phyloP scores from a whole-genome alignment of 2,329 filamentous ascomycete species.

The Claviceps africana region DNA sequence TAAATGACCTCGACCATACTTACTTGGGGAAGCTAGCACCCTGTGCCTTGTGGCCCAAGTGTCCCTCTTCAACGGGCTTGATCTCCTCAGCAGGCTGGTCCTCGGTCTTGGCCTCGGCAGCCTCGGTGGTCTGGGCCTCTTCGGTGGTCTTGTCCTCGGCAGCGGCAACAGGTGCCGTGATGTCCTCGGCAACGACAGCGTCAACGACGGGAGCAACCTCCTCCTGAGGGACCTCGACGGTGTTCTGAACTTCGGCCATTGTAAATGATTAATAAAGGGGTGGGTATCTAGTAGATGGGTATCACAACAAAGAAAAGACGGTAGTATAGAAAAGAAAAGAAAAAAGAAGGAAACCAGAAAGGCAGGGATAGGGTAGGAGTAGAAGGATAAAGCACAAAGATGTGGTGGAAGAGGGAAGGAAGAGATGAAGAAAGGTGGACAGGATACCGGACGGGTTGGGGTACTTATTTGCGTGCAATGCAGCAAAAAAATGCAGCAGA shows the following conservation, averaged over 20 bases:
- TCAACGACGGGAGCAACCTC: constrained; percentile 29
- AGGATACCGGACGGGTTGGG: constrained; percentile 19
- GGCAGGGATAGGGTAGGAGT: constrained; percentile 5
- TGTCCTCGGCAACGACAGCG: constrained; percentile 16
- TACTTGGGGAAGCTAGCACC: constrained; percentile 77
- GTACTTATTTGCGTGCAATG: constrained; percentile 27
- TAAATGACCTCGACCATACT: constrained; percentile 21
- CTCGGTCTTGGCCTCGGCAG: constrained; percentile 25
- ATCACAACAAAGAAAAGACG: constrained; percentile 34
- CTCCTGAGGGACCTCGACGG: constrained; percentile 34
- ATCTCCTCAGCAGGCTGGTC: constrained; percentile 33
- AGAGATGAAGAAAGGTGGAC: constrained; percentile 8
- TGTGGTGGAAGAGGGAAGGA: constrained; percentile 18
- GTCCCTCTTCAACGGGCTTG: constrained; percentile 67
- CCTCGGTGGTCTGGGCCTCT: constrained; percentile 21
- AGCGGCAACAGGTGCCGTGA: constrained; percentile 20
- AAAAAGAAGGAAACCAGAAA: constrained; percentile 16
- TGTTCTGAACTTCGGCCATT: constrained; percentile 66
- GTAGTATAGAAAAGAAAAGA: constrained; percentile 25
- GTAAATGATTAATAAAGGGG: constrained; percentile 24
- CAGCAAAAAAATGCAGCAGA: constrained; percentile 8
- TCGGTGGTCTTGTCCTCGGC: constrained; percentile 27
- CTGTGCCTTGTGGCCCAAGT: constrained; percentile 78
- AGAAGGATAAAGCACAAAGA: constrained; percentile 16
- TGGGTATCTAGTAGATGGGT: constrained; percentile 27